These are phyloP conservation scores for Trichosporon inkin DNA, from an alignment of 1,284 basidiomycete genomes.

Conservation along the genomic window DNA sequence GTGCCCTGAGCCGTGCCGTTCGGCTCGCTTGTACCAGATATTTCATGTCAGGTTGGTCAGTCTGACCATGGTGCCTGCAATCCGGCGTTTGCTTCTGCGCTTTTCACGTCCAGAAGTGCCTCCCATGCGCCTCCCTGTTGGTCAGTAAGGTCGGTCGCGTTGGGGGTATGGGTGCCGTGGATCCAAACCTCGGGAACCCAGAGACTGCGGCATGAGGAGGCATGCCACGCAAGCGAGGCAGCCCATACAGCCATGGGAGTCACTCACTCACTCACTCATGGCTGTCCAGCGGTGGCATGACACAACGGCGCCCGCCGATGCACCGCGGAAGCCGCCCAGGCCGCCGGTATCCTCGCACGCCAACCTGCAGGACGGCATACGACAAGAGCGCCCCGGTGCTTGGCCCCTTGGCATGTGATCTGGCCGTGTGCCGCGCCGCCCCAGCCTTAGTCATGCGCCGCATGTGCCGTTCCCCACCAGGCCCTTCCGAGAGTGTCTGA, in stretches of 20 bases:
- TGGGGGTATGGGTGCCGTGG: background rate
- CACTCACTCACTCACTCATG: too few relatives aligned
- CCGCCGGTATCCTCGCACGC: background rate
- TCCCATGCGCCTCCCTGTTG: background rate
- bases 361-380: too few relatives aligned
- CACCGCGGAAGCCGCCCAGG: background rate
- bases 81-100: background rate
- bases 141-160: background rate
- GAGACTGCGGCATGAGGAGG: background rate
- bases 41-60: background rate
- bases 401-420: too few relatives aligned
- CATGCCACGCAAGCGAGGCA: background rate
- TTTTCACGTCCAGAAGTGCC: background rate
- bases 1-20: background rate
- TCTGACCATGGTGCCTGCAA: background rate
- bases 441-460: too few relatives aligned
- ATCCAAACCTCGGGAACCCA: conserved; percentile 3
- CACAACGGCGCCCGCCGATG: background rate
- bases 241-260: too few relatives aligned
- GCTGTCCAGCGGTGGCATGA: background rate
- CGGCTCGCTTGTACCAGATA: background rate
- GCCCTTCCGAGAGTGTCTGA: background rate
- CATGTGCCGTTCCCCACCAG: background rate
- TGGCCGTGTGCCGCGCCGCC: too few relatives aligned
- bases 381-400: too few relatives aligned